Evolutionary conservation across 768 basidiomycete species (phyloP), one percentile per base, ranked within the genome.

Genomic region (Lentinus tigrinus): DNA sequence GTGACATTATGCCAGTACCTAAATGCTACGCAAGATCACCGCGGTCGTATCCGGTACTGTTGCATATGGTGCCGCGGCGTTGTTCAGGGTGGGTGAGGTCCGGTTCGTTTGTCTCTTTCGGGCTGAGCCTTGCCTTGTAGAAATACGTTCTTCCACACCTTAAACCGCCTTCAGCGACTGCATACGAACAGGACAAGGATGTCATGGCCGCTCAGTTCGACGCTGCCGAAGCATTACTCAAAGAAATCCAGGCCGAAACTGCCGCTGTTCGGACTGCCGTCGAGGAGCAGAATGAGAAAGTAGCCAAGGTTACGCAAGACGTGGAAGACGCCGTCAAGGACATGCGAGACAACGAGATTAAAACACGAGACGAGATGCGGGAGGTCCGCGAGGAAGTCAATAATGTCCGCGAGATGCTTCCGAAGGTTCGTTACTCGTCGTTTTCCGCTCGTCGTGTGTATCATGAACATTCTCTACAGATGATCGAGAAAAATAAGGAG

Each of bases 121-220:
- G 39, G 8, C 36, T 56, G 37, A 49, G 44, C 48, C 66, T n/a
- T 58, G 37, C 50, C 42, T n/a, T 31, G 54, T 65, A 95, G 89
- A 97, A 95, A 85, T 95, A 89, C 72, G 77, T 99, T 17, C 73
- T 91, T 5, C 97, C 97, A 0, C 92, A 97, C 72, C 84, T 99
- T 6, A 84, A 83, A 69, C 95, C 97, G 0, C 96, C 97, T 3
- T 82, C 86, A 0, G 80, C 87, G 2, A 91, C 92, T 19, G 89
- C 93, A 4, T 98, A 98, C 71, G 91, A 96, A 74, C 82, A 85
- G 55, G 94, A 97, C 63, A 85, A 89, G 24, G 85, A 91, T 65
- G 89, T 88, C 0, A 79, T 99, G 56, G 85, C 85, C 8, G 88
- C 89, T 24, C 93, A 96, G 65, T 98, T 95, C 64, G 93, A 95